Evolutionary conservation across 129 eudicot genomes (phyloP), one percentile per base, ranked within the genome.

Genomic region (Tanacetum coccineum): DNA sequence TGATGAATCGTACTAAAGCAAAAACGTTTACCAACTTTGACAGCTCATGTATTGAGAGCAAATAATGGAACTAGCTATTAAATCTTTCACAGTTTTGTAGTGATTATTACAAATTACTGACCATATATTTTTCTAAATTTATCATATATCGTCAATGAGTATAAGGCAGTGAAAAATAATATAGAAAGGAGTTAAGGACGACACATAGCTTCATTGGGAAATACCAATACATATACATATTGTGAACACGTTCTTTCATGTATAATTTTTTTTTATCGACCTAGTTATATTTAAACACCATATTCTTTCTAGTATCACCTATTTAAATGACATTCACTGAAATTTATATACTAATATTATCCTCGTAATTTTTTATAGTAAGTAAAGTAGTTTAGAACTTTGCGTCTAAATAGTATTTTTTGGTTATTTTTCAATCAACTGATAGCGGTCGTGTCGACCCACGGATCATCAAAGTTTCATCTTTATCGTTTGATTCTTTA

Each of bases 211-310:
- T 70, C 47, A 70, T 10, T 17, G 74, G 48, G 57, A 70, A 70
- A 66, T 70, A 45, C 74, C 74, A 58, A 70, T 40, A 66, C 74
- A 70, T 26, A 19, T 58, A 52, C 47, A 22, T 45, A n/a, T 10
- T 25, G 28, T 59, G 14, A 58, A 15, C 74, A 70, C 58, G 74
- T 70, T 70, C 74, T 70, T 58, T 46, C 74, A 58, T 26, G 74
- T 70, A 57, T 30, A 3, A 19, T 44, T 70, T 44, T 70, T 70
- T 25, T 70, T n/a, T n/a, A 57, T 70, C 18, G 14, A 15, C 11
- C 10, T 58, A 22, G 3, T 45, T 56, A 58, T 14, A 14, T 60
- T 25, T 42, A 8, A 13, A 45, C 4, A 42, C 18, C 74, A 22
- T 22, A 3, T 32, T 53, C 54, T 40, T 9, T 21, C 14, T 13